Evolutionary conservation across 225 moss, liverwort and hornwort genomes (phyloP).

Genomic region (Pseudisothecium myosuroides): DNA sequence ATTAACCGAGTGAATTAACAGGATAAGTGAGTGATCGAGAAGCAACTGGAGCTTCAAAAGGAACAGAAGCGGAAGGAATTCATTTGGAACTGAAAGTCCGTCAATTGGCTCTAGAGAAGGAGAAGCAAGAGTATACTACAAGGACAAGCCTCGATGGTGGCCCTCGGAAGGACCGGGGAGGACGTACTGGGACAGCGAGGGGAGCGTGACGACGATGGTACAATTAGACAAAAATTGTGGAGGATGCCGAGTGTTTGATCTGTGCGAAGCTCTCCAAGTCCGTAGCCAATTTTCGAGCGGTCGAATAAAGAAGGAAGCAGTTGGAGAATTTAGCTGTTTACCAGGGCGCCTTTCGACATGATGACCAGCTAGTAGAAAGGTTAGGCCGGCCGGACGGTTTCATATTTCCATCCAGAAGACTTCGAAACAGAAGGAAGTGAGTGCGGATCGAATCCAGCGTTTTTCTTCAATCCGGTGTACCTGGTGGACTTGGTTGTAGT

Average conservation of each 20-base stretch:
- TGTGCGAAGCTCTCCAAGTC: neutral
- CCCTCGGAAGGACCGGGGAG: neutral
- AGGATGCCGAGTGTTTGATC: neutral
- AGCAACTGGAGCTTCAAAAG: neutral
- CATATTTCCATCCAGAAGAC: neutral
- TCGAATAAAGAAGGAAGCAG: neutral
- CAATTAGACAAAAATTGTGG: neutral
- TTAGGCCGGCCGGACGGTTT: neutral
- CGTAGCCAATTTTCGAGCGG: neutral
- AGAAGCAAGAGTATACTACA: neutral
- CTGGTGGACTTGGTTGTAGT: constrained; percentile 64
- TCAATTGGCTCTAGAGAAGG: neutral
- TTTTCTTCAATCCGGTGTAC: constrained; percentile 52
- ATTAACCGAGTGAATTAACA: neutral
- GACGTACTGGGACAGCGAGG: neutral
- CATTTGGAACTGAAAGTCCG: neutral
- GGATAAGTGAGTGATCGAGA: neutral
- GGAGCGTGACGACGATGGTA: neutral
- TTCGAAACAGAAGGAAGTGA: neutral
- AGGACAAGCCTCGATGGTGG: neutral
- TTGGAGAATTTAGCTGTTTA: too few species aligned
- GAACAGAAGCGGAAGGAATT: neutral
- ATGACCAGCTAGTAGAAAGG: neutral
- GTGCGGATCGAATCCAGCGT: neutral
- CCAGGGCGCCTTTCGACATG: neutral